Evolutionary conservation across 306 rosid genomes (phyloP).

Genomic region (Vicia faba): DNA sequence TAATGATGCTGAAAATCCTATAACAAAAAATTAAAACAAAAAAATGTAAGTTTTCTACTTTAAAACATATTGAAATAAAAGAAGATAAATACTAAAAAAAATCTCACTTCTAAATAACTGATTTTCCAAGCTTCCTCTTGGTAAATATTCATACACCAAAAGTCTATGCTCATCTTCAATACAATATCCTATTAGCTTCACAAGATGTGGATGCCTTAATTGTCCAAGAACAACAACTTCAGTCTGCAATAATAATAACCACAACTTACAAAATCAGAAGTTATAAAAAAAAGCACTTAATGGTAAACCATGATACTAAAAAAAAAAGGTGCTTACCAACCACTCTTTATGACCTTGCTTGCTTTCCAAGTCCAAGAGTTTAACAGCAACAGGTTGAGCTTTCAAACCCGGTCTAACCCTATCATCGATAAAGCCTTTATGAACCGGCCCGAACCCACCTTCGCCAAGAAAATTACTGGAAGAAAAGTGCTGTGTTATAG

Average conservation of each 20-base stretch:
- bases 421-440: slow-evolving; percentile 90
- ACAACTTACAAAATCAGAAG: slow-evolving; percentile 29
- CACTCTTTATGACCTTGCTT: slow-evolving; percentile 86
- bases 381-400: slow-evolving; percentile 90
- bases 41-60: background rate
- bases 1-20: slow-evolving; percentile 73
- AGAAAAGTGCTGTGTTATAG: slow-evolving; percentile 76
- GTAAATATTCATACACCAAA: slow-evolving; percentile 79
- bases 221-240: slow-evolving; percentile 90
- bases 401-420: slow-evolving; percentile 67
- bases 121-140: slow-evolving; percentile 95
- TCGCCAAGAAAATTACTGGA: slow-evolving; percentile 74
- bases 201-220: slow-evolving; percentile 82
- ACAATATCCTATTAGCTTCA: slow-evolving; percentile 87
- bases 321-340: slow-evolving; percentile 63
- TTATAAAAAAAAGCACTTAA: background rate
- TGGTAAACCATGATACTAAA: background rate
- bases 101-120: slow-evolving; percentile 83
- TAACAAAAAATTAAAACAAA: background rate
- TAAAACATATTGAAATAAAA: background rate
- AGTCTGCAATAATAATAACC: slow-evolving; percentile 48
- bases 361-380: slow-evolving; percentile 88
- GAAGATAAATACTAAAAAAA: background rate
- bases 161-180: slow-evolving; percentile 89
- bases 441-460: slow-evolving; percentile 95